phyloP scores from a whole-genome alignment of 768 basidiomycete genomes.

The Xerocomellus chrysenteron region DNA sequence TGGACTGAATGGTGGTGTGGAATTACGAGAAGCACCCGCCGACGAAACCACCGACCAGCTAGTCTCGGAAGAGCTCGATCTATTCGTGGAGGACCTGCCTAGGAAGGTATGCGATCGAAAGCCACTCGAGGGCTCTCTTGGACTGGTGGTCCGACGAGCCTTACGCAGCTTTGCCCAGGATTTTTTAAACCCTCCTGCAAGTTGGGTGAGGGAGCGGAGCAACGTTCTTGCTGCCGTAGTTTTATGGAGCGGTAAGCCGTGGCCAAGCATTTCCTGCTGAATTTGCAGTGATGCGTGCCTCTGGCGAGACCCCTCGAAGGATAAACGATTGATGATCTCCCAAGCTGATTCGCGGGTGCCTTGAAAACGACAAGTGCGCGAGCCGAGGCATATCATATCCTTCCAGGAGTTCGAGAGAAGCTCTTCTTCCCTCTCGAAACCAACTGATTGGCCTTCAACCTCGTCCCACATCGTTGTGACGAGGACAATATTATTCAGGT shows the following conservation, averaged over 20 bases:
- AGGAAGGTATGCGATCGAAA: neutral
- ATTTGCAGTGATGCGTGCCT: constrained; percentile 7
- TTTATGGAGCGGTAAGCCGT: constrained; percentile 1
- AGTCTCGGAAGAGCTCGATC: neutral
- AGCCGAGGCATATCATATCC: constrained; percentile 13
- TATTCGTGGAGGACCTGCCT: neutral
- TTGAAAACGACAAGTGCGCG: constrained; percentile 8
- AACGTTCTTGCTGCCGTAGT: constrained; percentile 19
- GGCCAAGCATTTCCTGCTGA: constrained; percentile 19
- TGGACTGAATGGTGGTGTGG: neutral
- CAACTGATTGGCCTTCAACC: neutral
- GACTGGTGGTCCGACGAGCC: neutral
- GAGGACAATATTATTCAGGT: constrained; percentile 14
- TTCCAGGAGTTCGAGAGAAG: constrained; percentile 14
- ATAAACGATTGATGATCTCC: constrained; percentile 5
- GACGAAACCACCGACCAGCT: neutral
- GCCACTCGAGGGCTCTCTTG: neutral
- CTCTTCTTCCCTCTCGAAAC: constrained; percentile 10
- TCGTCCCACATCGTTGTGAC: constrained; percentile 24
- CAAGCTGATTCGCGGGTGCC: constrained; percentile 14
- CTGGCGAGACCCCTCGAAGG: neutral
- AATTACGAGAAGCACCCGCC: neutral
- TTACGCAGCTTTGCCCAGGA: constrained; percentile 4
- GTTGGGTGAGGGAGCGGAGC: constrained; percentile 1
- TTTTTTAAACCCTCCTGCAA: constrained; percentile 1